Evolutionary conservation across 2,329 filamentous ascomycete species (phyloP), one percentile per base, ranked within the genome.

Genomic region (Sphaerulina musiva): DNA sequence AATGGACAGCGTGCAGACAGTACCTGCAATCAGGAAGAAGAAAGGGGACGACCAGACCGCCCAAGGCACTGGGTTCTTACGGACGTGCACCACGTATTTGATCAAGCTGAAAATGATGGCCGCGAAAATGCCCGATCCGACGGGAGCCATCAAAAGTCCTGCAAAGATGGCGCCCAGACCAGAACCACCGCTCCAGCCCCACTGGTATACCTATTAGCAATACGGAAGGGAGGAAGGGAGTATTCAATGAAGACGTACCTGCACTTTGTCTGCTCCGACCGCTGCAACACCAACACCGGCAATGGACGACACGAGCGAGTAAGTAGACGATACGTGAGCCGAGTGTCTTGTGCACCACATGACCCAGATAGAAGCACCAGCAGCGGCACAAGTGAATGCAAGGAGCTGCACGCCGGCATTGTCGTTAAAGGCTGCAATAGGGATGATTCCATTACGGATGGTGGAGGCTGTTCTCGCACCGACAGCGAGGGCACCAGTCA

Each of bases 311-410:
- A 83, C 75, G 55, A 83, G 76, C 14, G 79, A 80, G 65, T 83
- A 80, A 0, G 80, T 83, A 2, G 81, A 82, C 0, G 80, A 82
- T n/a, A 83, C 80, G 29, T 80, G 81, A 59, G 81, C 73, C 36
- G 78, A 79, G 56, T 77, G 63, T 42, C 66, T 68, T 4, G 81
- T 83, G 36, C 77, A 76, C 55, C 80, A 64, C 54, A 80, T 81
- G 12, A 83, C 53, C 70, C 79, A 83, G 10, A 70, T 58, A 0
- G 80, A 75, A 10, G 78, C 80, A 12, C 75, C 76, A 9, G 64
- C 63, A 10, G 64, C 58, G n/a, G 66, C 65, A 46, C 64, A 66
- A 62, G 78, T 74, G 74, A 82, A 81, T 17, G 62, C 64, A 29
- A 67, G 53, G 49, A 67, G 61, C 55, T 66, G 64, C 9, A 71